Evolutionary conservation across 2,329 filamentous ascomycete genomes (phyloP).

Genomic region (Pseudogymnoascus pannorum): DNA sequence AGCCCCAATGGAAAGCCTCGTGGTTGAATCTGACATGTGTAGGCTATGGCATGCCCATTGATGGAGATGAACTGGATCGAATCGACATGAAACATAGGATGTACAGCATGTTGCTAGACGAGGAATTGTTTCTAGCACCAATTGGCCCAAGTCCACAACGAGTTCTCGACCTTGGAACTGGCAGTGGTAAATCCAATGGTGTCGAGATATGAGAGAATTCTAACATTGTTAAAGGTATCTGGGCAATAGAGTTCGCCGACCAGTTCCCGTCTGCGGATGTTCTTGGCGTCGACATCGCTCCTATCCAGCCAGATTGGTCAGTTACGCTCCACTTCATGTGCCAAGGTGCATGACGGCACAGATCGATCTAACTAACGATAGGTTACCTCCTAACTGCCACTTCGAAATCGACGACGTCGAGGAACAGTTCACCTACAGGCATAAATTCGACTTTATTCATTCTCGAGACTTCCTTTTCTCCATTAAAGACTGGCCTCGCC

Average conservation of each 20-base stretch:
- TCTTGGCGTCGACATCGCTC: constrained; percentile 11
- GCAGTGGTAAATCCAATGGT: constrained; percentile 34
- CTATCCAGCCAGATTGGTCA: constrained; percentile 12
- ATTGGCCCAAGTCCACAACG: constrained; percentile 24
- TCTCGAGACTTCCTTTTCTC: constrained; percentile 34
- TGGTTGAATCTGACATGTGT: background rate
- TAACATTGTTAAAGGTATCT: constrained; percentile 28
- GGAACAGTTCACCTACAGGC: constrained; percentile 39
- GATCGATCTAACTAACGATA: background rate
- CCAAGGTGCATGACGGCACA: background rate
- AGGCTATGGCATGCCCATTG: constrained; percentile 37
- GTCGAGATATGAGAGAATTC: background rate
- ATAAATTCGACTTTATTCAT: constrained; percentile 46
- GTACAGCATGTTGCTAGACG: constrained; percentile 24
- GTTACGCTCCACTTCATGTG: background rate
- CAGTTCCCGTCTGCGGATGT: constrained; percentile 11
- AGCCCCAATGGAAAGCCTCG: background rate
- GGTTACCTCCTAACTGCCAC: constrained; percentile 40
- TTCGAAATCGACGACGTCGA: constrained; percentile 48
- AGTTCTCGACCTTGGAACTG: constrained; percentile 34
- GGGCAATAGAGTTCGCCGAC: constrained; percentile 9
- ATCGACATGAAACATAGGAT: constrained; percentile 36
- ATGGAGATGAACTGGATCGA: constrained; percentile 34
- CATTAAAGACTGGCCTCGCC: constrained; percentile 12
- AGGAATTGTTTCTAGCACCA: constrained; percentile 16